Conservation (phyloP, 495 filamentous ascomycete genomes). For the Penicillium soppii region DNA sequence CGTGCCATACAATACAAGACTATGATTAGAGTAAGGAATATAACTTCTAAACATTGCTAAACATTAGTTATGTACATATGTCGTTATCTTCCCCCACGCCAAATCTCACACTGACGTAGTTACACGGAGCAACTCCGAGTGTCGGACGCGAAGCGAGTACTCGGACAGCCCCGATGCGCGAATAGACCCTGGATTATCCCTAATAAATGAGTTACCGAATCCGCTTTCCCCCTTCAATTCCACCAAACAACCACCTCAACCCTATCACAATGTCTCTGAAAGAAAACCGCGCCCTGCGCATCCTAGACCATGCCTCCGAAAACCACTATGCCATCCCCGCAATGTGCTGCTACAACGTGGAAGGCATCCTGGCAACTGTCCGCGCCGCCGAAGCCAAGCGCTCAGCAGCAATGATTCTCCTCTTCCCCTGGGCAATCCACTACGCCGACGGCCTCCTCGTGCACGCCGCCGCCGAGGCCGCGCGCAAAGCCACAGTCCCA, state of each 20-base stretch:
- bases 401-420: constrained; percentile 76
- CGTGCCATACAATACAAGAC: too few relatives aligned
- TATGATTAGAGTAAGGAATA: too few relatives aligned
- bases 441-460: constrained; percentile 65
- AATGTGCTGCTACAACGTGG: constrained; percentile 86
- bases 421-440: constrained; percentile 83
- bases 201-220: neutral
- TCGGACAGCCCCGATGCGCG: neutral
- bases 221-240: neutral
- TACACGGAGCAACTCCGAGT: constrained; percentile 5
- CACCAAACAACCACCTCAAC: neutral
- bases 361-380: constrained; percentile 77
- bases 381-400: constrained; percentile 71
- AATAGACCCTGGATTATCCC: too few relatives aligned
- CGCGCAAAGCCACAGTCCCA: constrained; percentile 63
- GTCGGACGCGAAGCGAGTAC: constrained; percentile 3
- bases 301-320: constrained; percentile 65
- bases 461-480: constrained; percentile 63
- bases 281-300: constrained; percentile 64
- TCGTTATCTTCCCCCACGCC: too few relatives aligned
- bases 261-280: constrained; percentile 54
- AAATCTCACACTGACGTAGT: too few relatives aligned
- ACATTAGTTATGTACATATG: too few relatives aligned
- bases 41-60: too few relatives aligned
- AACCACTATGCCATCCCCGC: constrained; percentile 70